Base-by-base conservation (phyloP, 768 basidiomycete species). In the Suillus occidentalis region DNA sequence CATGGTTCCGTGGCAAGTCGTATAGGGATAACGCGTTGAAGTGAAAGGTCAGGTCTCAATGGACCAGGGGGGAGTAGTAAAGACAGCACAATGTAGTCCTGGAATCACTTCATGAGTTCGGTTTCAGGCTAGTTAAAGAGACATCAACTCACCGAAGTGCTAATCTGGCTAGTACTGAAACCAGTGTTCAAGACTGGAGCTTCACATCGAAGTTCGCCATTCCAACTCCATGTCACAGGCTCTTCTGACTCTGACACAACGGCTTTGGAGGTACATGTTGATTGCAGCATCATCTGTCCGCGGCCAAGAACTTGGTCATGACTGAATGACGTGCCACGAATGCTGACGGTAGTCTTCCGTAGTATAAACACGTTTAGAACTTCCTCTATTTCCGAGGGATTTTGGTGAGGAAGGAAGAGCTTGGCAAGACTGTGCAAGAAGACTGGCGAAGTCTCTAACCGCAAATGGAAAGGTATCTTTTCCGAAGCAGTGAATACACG, bases 391-490 rank as follows among this genome's bases (percentile, higher is more conserved):
- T 59, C 68, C 64, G 40, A 69, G 47, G 57, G 58, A 63, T 73
- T 63, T 12, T 34, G 57, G 39, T 60, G 65, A 42, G 65, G 50
- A 16, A 53, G 49, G 40, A 68, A 43, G 31, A 64, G 59, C 16
- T 52, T 28, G 1, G 68, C 63, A 37, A 71, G 60, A 37, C 39
- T 70, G 34, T 39, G 61, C 45, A 78, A 47, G 59, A 71, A 87
- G 69, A 69, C 84, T 73, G 45, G 77, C 73, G 66, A 78, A 77
- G 83, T 87, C 49, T 77, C 80, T 25, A 91, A 77, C 64, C 89
- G 88, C 45, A 91, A 68, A 69, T 89, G 87, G 73, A 90, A 88
- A 1, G 89, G 88, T 18, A 91, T 86, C 8, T 74, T 78, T 63
- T 89, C 87, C 3, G 77, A 71, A 22, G 87, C 63, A 7, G 83